These are phyloP conservation scores for Phytophthora pini DNA, from an alignment of 352 stramenopile species.

Conservation along the genomic window DNA sequence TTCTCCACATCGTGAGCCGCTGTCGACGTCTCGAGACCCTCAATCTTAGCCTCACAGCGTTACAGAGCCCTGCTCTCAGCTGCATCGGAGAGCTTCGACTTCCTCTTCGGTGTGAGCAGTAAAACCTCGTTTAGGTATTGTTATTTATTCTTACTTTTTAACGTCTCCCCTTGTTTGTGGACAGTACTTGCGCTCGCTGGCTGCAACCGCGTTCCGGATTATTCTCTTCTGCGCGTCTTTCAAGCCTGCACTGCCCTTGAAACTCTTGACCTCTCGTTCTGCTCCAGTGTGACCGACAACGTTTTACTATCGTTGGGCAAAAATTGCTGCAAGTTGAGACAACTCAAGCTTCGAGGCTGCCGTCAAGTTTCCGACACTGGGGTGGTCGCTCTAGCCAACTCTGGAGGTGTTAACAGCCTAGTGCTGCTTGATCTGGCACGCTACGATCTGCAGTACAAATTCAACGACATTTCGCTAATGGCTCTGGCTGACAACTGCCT, in stretches of 20 bases:
- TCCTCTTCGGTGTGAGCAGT: constrained; percentile 55
- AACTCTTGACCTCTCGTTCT: constrained; percentile 84
- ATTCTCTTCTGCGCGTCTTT: constrained; percentile 85
- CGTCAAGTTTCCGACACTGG: constrained; percentile 89
- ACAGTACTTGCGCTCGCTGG: constrained; percentile 72
- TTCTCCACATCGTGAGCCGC: constrained; percentile 57
- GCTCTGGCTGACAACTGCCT: constrained; percentile 71
- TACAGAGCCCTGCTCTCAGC: constrained; percentile 59
- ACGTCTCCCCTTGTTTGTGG: neutral
- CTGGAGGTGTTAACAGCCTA: constrained; percentile 60
- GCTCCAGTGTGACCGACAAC: constrained; percentile 76
- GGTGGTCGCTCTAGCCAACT: constrained; percentile 79
- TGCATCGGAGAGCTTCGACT: constrained; percentile 62
- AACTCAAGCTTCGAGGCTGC: constrained; percentile 83
- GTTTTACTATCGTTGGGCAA: constrained; percentile 77
- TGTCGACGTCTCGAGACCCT: constrained; percentile 62
- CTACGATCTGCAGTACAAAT: constrained; percentile 91
- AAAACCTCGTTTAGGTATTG: neutral
- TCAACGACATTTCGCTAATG: constrained; percentile 92
- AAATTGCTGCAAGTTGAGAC: constrained; percentile 60
- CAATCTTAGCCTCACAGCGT: constrained; percentile 59
- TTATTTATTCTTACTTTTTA: no score
- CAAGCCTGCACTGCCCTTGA: constrained; percentile 72
- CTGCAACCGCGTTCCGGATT: constrained; percentile 78
- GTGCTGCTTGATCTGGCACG: constrained; percentile 81